Evolutionary conservation across 176 grass and related monocot genomes (phyloP), one percentile per base, ranked within the genome.

Genomic region (Panicum miliaceum): DNA sequence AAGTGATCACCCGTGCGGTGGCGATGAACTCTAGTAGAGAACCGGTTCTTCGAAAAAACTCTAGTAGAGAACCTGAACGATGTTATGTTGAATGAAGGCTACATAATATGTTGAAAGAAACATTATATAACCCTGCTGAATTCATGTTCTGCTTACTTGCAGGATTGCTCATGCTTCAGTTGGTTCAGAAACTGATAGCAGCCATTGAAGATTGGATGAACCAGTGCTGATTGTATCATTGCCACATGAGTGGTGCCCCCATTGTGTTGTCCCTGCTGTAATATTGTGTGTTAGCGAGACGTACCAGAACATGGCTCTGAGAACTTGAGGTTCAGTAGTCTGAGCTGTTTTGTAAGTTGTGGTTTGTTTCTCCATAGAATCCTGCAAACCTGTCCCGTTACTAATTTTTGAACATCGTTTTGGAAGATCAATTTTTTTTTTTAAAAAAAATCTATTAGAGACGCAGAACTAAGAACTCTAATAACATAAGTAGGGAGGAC

Each of bases 81-180:
- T n/a, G n/a, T 6, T 50, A 0, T 8, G 19, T n/a, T 75, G 26
- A 81, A 42, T 61, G 12, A 62, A 7, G 22, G 7, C 26, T 60
- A 40, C 14, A 27, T 41, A 52, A 25, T 43, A 38, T 25, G 4
- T 43, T 26, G 4, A 43, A 42, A 68, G 20, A 68, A 71, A 71
- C 23, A 29, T 75, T 11, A 11, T 23, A 38, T 5, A 80, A 76
- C 19, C 34, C 1, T 69, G 13, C 54, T 66, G 67, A 59, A 79
- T 36, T 50, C 12, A 27, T 34, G 29, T 51, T 10, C 10, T 78
- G n/a, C 60, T 82, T 90, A 23, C 38, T 85, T 79, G 42, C 82
- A 91, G 86, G 77, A 82, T 47, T 88, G 90, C 72, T 92, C 90
- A 20, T 88, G 90, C 82, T 92, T 92, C 59, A 19, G 90, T 67